Evolutionary conservation across 345 rosid genomes (phyloP).

Genomic region (Gossypium arboreum): DNA sequence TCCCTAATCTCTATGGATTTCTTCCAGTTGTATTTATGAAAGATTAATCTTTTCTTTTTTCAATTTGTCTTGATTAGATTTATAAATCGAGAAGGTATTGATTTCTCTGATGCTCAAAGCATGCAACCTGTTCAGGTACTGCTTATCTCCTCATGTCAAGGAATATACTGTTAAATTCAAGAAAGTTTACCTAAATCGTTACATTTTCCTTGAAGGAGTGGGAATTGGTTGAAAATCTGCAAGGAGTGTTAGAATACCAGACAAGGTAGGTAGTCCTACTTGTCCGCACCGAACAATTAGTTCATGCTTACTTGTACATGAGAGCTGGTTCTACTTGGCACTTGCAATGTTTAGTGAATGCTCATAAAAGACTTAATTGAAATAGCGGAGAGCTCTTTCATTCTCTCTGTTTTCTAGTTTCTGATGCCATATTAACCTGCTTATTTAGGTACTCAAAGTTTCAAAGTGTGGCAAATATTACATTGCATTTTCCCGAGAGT

Average conservation of each 20-base stretch:
- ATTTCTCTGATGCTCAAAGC: constrained; percentile 92
- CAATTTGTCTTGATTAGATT: constrained; percentile 45
- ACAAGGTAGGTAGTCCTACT: constrained; percentile 51
- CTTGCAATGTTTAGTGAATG: constrained; percentile 12
- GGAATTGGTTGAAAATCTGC: constrained; percentile 89
- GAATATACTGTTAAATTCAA: constrained; percentile 10
- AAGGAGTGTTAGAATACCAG: constrained; percentile 86
- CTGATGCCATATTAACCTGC: constrained; percentile 7
- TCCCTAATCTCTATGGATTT: not conserved
- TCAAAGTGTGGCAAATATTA: constrained; percentile 82
- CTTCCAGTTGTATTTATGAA: not conserved
- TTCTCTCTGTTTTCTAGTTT: constrained; percentile 5
- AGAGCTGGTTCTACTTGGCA: not conserved
- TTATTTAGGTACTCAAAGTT: constrained; percentile 71
- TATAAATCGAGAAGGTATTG: constrained; percentile 85
- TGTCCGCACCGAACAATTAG: constrained; percentile 6
- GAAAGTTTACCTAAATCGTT: constrained; percentile 1
- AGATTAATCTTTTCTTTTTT: not conserved
- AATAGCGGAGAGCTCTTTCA: not conserved
- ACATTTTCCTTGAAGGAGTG: constrained; percentile 55
- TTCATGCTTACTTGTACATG: not conserved
- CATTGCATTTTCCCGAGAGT: constrained; percentile 93
- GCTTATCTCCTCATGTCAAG: constrained; percentile 10
- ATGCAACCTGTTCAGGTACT: constrained; percentile 93
- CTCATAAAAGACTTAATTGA: not conserved